These are phyloP conservation scores for Didymella sp. DNA, from an alignment of 2,329 filamentous ascomycete genomes.

Conservation along the genomic window DNA sequence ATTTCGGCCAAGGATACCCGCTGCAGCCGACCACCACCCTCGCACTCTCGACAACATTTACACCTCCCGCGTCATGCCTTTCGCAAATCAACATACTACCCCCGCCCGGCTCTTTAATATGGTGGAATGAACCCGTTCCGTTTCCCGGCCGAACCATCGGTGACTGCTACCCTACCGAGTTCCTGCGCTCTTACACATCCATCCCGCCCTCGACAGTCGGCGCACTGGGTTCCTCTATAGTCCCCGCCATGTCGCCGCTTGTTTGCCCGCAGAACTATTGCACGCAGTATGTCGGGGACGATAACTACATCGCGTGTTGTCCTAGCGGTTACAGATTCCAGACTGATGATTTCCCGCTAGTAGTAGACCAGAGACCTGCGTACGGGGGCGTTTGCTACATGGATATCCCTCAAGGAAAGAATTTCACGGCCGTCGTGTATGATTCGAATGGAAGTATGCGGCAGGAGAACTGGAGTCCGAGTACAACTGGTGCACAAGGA, in stretches of 20 bases:
- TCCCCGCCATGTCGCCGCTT: slow-evolving; percentile 35
- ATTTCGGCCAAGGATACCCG: background rate
- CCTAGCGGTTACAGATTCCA: slow-evolving; percentile 12
- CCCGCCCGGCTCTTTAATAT: slow-evolving; percentile 32
- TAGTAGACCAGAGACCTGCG: slow-evolving; percentile 7
- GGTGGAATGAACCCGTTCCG: slow-evolving; percentile 37
- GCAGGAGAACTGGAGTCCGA: slow-evolving; percentile 4
- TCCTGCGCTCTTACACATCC: slow-evolving; percentile 29
- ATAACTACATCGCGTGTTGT: slow-evolving; percentile 40
- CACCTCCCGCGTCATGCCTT: slow-evolving; percentile 34
- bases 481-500: slow-evolving; percentile 13
- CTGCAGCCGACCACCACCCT: slow-evolving; percentile 22
- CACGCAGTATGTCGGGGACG: slow-evolving; percentile 22
- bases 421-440: slow-evolving; percentile 13
- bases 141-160: slow-evolving; percentile 25
- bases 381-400: slow-evolving; percentile 20
- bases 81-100: slow-evolving; percentile 29
- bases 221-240: slow-evolving; percentile 22
- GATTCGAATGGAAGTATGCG: background rate
- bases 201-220: slow-evolving; percentile 3
- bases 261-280: slow-evolving; percentile 34
- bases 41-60: slow-evolving; percentile 35
- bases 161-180: slow-evolving; percentile 37
- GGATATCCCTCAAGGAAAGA: slow-evolving; percentile 1
- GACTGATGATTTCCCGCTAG: no score